These are phyloP conservation scores for Neurospora sp. DNA, from an alignment of 2,329 filamentous ascomycete species.

Conservation along the genomic window DNA sequence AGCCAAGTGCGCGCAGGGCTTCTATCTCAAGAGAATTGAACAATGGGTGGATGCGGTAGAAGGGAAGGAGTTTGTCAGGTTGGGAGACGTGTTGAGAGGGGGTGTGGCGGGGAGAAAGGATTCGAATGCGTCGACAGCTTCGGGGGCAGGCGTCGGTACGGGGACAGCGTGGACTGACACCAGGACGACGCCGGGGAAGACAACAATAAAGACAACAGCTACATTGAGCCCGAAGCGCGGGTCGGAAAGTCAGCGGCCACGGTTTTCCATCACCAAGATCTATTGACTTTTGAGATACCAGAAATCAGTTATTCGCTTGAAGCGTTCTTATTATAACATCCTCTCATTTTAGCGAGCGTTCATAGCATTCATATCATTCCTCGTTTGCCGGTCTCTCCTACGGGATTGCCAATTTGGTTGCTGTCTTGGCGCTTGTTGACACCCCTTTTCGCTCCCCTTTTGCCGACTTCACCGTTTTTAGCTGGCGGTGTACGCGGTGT, in stretches of 20 bases:
- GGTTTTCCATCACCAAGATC: background rate
- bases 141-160: background rate
- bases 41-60: conserved; percentile 18
- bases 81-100: conserved; percentile 16
- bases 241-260: background rate
- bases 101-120: conserved; percentile 12
- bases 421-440: background rate
- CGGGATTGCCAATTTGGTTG: background rate
- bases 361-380: background rate
- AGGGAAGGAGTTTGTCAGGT: conserved; percentile 9
- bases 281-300: background rate
- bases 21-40: conserved; percentile 15
- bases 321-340: background rate
- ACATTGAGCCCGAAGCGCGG: background rate
- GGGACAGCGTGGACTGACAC: background rate
- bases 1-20: conserved; percentile 14
- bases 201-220: background rate
- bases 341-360: background rate
- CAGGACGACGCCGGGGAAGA: background rate
- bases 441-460: background rate
- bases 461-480: background rate
- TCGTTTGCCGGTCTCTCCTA: background rate
- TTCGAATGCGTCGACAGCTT: background rate
- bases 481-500: background rate
- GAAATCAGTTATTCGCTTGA: background rate